These are phyloP conservation scores for Sutorius eximius DNA, from an alignment of 1,284 basidiomycete species.

Conservation along the genomic window DNA sequence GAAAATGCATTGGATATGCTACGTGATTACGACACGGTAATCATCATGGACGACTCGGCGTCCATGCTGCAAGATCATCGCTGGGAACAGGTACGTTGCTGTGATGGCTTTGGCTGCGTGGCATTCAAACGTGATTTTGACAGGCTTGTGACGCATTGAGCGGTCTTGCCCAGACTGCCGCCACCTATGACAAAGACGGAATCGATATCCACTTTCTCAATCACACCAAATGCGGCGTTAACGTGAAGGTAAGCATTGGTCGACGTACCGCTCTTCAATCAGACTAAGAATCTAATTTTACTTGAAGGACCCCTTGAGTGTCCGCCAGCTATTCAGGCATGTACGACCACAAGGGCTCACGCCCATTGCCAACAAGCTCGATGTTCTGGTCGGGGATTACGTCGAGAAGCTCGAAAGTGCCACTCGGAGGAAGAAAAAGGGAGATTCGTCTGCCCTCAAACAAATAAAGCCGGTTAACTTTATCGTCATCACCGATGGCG, in stretches of 20 bases:
- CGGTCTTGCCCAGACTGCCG: slow-evolving; percentile 40
- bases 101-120: neutral
- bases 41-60: slow-evolving; percentile 58
- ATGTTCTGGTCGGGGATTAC: slow-evolving; percentile 47
- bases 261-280: neutral
- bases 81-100: slow-evolving; percentile 46
- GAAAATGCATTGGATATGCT: slow-evolving; percentile 48
- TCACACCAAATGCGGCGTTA: slow-evolving; percentile 3
- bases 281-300: neutral
- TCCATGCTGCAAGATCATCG: slow-evolving; percentile 48
- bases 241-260: slow-evolving; percentile 22
- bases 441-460: slow-evolving; percentile 32
- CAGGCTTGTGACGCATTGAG: slow-evolving; percentile 38
- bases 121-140: neutral
- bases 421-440: slow-evolving; percentile 29
- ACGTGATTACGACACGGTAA: slow-evolving; percentile 49
- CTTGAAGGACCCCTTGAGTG: slow-evolving; percentile 30
- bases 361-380: slow-evolving; percentile 50
- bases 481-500: slow-evolving; percentile 64
- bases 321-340: slow-evolving; percentile 43
- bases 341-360: slow-evolving; percentile 48
- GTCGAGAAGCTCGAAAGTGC: slow-evolving; percentile 44
- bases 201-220: slow-evolving; percentile 53
- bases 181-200: slow-evolving; percentile 44
- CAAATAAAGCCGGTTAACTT: slow-evolving; percentile 57